Conservation (phyloP, 441 rosid genomes). For the Gossypium schwendimanii region DNA sequence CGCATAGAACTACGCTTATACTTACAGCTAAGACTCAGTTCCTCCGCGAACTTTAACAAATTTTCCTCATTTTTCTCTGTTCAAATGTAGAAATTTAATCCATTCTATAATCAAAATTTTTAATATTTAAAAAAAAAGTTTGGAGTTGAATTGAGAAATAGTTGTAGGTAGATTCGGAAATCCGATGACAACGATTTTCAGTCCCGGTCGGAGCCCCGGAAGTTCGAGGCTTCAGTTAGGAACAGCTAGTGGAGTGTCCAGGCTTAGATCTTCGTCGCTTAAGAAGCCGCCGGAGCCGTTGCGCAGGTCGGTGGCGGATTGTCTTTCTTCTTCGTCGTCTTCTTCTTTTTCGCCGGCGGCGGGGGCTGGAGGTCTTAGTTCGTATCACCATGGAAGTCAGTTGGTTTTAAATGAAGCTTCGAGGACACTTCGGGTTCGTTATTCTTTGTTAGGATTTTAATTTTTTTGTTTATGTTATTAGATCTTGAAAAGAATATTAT, state of each 20-base stretch:
- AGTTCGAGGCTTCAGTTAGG: conserved; percentile 48
- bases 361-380: conserved; percentile 18
- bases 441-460: background rate
- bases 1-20: conserved; percentile 23
- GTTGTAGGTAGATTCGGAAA: background rate
- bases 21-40: conserved; percentile 28
- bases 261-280: conserved; percentile 75
- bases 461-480: conserved; percentile 15
- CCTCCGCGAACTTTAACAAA: conserved; percentile 8
- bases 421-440: conserved; percentile 77
- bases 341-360: conserved; percentile 6
- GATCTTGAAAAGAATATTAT: conserved; percentile 5
- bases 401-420: conserved; percentile 63
- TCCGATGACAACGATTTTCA: conserved; percentile 43
- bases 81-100: conserved; percentile 19
- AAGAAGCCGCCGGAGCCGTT: conserved; percentile 96
- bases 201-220: conserved; percentile 65
- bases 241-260: conserved; percentile 37
- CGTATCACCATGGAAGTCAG: conserved; percentile 50
- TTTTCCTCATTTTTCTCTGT: background rate
- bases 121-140: too few species aligned
- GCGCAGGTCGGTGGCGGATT: conserved; percentile 88
- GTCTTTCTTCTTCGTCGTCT: conserved; percentile 55
- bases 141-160: background rate
- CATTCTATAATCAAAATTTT: background rate